phyloP scores from a whole-genome alignment of 306 rosid species.

The Casuarina cunninghamiana region DNA sequence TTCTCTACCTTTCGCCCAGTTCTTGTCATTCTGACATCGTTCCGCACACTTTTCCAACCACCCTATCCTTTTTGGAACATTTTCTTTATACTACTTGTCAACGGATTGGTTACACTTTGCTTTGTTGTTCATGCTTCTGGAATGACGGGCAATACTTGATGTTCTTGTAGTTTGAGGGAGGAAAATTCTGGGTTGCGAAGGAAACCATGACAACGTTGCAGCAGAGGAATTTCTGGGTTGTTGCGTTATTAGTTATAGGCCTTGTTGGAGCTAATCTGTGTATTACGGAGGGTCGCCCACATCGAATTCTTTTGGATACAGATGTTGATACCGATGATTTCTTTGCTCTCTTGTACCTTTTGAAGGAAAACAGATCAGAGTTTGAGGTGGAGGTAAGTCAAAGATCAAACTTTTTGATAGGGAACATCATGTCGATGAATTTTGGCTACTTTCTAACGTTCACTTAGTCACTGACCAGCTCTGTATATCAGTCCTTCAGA shows the following conservation, averaged over 20 bases:
- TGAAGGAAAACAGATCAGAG: constrained; percentile 88
- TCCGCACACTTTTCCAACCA: not conserved
- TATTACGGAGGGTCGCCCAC: constrained; percentile 45
- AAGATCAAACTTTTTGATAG: not conserved
- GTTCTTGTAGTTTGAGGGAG: constrained; percentile 21
- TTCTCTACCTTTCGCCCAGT: constrained; percentile 1
- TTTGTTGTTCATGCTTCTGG: not conserved
- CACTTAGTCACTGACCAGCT: not conserved
- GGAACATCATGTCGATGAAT: not conserved
- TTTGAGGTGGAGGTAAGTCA: constrained; percentile 70
- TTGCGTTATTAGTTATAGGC: constrained; percentile 30
- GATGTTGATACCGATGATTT: constrained; percentile 91
- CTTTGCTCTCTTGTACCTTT: constrained; percentile 71
- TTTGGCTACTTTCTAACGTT: not conserved
- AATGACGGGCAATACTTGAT: not conserved
- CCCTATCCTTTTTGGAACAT: not conserved
- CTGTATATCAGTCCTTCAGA: not conserved
- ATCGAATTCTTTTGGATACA: constrained; percentile 78
- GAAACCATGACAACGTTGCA: constrained; percentile 40
- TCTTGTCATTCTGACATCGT: not conserved
- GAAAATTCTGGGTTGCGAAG: constrained; percentile 28
- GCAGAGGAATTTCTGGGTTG: constrained; percentile 44
- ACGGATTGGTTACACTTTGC: too few relatives aligned
- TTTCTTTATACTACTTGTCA: not conserved
- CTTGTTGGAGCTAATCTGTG: constrained; percentile 32